Evolutionary conservation across 371 early-diverging fungal genomes (phyloP).

Genomic region (Mortierella sp.): DNA sequence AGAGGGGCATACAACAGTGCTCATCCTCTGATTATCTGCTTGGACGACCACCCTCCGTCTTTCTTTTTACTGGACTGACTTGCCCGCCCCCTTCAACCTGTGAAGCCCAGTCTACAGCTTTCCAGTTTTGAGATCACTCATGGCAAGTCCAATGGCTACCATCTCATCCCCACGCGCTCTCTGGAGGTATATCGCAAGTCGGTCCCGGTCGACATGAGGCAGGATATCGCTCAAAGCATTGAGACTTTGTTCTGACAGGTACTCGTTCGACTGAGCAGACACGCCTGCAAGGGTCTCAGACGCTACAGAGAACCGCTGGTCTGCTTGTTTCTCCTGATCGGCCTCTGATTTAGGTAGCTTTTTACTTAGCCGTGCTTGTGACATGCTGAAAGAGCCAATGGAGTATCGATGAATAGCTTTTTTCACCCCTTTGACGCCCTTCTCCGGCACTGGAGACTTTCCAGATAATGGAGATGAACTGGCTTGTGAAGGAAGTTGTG

Average conservation of each 20-base stretch:
- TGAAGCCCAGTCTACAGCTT: conserved; percentile 13
- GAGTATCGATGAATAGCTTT: conserved; percentile 29
- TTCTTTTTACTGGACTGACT: too few relatives aligned
- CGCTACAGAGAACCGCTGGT: conserved; percentile 37
- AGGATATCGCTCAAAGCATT: conserved; percentile 54
- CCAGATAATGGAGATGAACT: too few relatives aligned
- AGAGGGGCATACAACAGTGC: too few relatives aligned
- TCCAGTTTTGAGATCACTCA: conserved; percentile 53
- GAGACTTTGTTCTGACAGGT: conserved; percentile 46
- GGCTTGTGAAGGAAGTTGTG: not conserved
- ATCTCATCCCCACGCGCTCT: conserved; percentile 57
- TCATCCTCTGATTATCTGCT: too few relatives aligned
- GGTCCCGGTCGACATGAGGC: conserved; percentile 54
- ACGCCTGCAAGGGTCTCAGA: conserved; percentile 10
- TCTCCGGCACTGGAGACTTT: not conserved
- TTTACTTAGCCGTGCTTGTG: conserved; percentile 37
- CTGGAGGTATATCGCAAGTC: conserved; percentile 52
- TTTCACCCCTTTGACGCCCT: conserved; percentile 9
- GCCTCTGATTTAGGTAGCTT: conserved; percentile 31
- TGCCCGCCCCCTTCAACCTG: too few relatives aligned
- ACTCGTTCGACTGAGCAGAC: conserved; percentile 25
- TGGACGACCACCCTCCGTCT: too few relatives aligned
- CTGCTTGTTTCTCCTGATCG: conserved; percentile 9
- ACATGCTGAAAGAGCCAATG: conserved; percentile 30
- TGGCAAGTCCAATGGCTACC: conserved; percentile 57